Evolutionary conservation across 257 asterid genomes (phyloP).

Genomic region (Solanum acaule): DNA sequence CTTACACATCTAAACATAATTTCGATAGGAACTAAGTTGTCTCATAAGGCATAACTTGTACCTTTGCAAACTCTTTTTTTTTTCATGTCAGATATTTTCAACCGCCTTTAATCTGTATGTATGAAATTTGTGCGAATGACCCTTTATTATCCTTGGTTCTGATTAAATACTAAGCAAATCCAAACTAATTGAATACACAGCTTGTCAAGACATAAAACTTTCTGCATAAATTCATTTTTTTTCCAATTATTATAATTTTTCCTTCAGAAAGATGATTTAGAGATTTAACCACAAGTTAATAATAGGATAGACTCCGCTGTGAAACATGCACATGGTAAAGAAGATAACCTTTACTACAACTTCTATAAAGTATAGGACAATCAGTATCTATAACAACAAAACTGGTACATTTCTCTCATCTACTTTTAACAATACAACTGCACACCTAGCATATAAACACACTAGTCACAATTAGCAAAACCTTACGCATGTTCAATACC

Average conservation of each 20-base stretch:
- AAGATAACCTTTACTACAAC: neutral
- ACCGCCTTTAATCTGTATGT: no score
- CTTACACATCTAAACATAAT: neutral
- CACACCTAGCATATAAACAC: neutral
- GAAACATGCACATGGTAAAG: neutral
- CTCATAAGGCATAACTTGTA: no score
- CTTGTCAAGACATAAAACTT: neutral
- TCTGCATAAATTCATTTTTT: neutral
- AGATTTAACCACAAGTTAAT: neutral
- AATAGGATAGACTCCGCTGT: neutral
- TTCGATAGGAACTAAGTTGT: no score
- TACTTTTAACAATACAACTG: neutral
- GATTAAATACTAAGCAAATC: neutral
- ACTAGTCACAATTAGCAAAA: neutral
- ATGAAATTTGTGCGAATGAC: no score
- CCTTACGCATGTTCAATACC: neutral
- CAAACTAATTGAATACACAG: neutral
- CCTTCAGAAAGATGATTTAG: neutral
- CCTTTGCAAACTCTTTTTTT: no score
- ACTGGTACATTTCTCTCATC: neutral
- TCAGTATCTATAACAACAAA: neutral
- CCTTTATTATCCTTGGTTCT: neutral
- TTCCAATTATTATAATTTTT: neutral
- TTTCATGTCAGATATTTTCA: no score
- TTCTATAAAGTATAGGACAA: neutral